Evolutionary conservation across 495 filamentous ascomycete genomes (phyloP), one percentile per base, ranked within the genome.

Genomic region (Podospora pseudoanserina): DNA sequence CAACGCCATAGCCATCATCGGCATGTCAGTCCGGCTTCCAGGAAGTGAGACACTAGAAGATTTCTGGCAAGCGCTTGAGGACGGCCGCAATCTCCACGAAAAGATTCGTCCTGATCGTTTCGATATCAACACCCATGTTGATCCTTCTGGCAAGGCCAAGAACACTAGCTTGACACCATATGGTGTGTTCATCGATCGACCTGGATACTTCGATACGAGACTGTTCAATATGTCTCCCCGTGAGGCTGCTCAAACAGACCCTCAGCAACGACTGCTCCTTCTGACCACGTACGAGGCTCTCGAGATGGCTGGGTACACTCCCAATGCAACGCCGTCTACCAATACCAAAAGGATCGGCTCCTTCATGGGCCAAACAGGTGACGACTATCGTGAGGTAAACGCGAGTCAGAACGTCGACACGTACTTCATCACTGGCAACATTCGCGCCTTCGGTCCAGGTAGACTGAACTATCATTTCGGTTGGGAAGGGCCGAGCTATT

Each of bases 171-270:
- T 88, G 69, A 90, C 88, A 1, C 86, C 85, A n/a, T 93, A 88
- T 67, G 92, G 92, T 16, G 91, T 89, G 75, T 96, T 89, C 78
- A 89, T 94, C 63, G 84, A 92, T 28, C 82, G 92, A 64, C 89
- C 91, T 0, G 89, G 88, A 15, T 76, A 88, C 9, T 96, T 96
- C 73, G 92, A 96, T 66, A 83, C 89, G 56, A 81, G 86, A 0
- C 91, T 93, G 78, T 94, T 94, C 87, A 91, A 92, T 76, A 93
- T 95, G 84, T 94, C 92, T 28, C 91, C 92, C 0, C 87, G 91
- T 61, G 92, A 96, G 79, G 92, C 92, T 5, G 81, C 84, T 30
- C 89, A 92, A 65, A 91, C 88, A 0, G 92, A 96, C 75, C 92
- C 92, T 2, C 87, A 89, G 71, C 92, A 94, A 71, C 85, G 92